Percentiles rank a stretch among this genome's conserved stretches.
phyloP scores from a whole-genome alignment of 805 yeast species.

The Hanseniaspora lindneri region DNA sequence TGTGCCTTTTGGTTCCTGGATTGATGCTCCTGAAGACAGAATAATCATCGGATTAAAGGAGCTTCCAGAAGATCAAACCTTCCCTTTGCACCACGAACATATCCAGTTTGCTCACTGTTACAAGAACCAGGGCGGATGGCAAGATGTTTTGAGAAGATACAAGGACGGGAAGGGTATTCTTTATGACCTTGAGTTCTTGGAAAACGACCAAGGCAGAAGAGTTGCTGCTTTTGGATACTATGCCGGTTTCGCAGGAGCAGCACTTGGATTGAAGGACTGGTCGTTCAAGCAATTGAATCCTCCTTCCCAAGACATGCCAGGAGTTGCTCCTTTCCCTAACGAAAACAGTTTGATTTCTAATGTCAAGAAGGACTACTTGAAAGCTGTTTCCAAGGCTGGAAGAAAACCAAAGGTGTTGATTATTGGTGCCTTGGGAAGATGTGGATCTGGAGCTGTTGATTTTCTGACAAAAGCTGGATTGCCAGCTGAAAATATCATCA shows the following conservation, averaged over 20 bases:
- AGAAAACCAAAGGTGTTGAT: slow-evolving; percentile 68
- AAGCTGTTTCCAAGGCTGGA: slow-evolving; percentile 44
- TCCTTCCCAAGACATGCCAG: slow-evolving; percentile 59
- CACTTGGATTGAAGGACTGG: slow-evolving; percentile 90
- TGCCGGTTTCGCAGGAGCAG: slow-evolving; percentile 99
- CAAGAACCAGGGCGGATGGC: slow-evolving; percentile 96
- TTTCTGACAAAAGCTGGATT: slow-evolving; percentile 71
- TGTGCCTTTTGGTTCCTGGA: slow-evolving; percentile 93
- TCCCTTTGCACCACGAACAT: slow-evolving; percentile 92
- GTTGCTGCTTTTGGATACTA: slow-evolving; percentile 99
- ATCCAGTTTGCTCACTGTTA: slow-evolving; percentile 98
- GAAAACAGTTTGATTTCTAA: slow-evolving; percentile 65
- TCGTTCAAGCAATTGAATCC: slow-evolving; percentile 71
- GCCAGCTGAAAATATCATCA: slow-evolving; percentile 68
- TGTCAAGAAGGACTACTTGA: slow-evolving; percentile 46
- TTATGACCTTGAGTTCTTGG: slow-evolving; percentile 89
- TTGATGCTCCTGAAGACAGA: slow-evolving; percentile 76
- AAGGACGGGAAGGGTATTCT: slow-evolving; percentile 83
- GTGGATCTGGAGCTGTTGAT: slow-evolving; percentile 95
- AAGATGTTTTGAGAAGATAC: slow-evolving; percentile 76
- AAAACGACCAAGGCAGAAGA: slow-evolving; percentile 90
- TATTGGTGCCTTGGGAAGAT: slow-evolving; percentile 96
- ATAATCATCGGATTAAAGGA: slow-evolving; percentile 90
- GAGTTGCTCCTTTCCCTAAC: slow-evolving; percentile 70
- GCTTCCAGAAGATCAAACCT: slow-evolving; percentile 75